Conservation (phyloP, 306 rosid species). For the Hippophae gyantsensis region DNA sequence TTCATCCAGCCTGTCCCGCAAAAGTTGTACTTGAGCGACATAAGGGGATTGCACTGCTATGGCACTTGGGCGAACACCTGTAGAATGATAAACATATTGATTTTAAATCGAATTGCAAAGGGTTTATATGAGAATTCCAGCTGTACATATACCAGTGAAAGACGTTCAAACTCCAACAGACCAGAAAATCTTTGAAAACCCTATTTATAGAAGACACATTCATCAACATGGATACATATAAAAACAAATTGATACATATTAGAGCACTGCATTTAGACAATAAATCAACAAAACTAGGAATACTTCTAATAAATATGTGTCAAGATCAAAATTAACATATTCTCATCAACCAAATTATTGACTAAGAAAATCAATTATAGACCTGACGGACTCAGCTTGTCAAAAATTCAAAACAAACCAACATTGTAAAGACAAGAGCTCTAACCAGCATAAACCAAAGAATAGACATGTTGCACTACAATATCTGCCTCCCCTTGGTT, state of each 20-base stretch:
- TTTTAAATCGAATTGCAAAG: no score
- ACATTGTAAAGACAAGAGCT: neutral
- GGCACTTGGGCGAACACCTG: slow-evolving; percentile 64
- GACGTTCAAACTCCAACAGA: no score
- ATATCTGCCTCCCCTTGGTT: slow-evolving; percentile 86
- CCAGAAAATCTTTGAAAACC: no score
- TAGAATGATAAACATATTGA: neutral
- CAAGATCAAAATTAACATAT: neutral
- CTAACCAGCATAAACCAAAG: slow-evolving; percentile 65
- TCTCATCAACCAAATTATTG: neutral
- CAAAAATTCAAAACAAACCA: neutral
- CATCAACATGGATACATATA: no score
- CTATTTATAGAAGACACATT: no score
- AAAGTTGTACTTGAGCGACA: slow-evolving; percentile 81
- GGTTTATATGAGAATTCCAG: neutral
- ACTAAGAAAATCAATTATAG: neutral
- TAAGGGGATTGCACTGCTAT: slow-evolving; percentile 83
- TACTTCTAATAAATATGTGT: neutral
- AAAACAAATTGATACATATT: no score
- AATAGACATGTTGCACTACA: slow-evolving; percentile 58
- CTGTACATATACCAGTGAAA: neutral
- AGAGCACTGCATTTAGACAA: neutral
- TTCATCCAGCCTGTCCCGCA: slow-evolving; percentile 72
- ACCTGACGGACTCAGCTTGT: neutral
- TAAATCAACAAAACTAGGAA: neutral